phyloP scores from a whole-genome alignment of 2,329 filamentous ascomycete species.

The Penicillium occitanis region DNA sequence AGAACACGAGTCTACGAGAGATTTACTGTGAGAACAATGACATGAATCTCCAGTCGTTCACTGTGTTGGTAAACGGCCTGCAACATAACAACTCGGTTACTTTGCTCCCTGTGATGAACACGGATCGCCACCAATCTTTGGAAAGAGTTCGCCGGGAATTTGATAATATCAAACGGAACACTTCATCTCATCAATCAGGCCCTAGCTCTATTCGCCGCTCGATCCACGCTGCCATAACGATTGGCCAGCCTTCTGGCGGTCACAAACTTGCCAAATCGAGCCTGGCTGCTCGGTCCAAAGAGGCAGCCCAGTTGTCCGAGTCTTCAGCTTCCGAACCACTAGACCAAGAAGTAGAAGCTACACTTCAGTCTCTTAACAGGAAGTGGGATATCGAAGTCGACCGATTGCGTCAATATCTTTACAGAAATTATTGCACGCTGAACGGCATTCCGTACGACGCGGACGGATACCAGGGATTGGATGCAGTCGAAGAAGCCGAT shows the following conservation, averaged over 20 bases:
- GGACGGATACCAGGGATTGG: constrained; percentile 19
- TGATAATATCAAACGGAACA: constrained; percentile 51
- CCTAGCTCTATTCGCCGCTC: constrained; percentile 46
- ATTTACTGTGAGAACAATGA: constrained; percentile 71
- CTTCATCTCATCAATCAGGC: constrained; percentile 29
- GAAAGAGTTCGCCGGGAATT: constrained; percentile 59
- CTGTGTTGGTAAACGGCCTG: constrained; percentile 67
- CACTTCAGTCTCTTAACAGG: constrained; percentile 43
- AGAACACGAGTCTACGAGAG: constrained; percentile 62
- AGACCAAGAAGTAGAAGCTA: constrained; percentile 42
- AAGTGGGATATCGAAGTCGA: constrained; percentile 48
- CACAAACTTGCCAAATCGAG: constrained; percentile 36
- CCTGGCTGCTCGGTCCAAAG: constrained; percentile 20
- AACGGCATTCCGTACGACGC: constrained; percentile 32
- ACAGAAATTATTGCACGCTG: constrained; percentile 46
- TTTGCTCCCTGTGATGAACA: constrained; percentile 62
- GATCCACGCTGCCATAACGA: constrained; percentile 42
- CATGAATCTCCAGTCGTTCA: constrained; percentile 69
- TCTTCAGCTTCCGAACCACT: constrained; percentile 29
- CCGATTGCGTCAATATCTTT: constrained; percentile 46
- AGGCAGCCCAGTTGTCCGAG: constrained; percentile 18
- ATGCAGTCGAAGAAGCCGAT: constrained; percentile 22
- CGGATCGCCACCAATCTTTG: constrained; percentile 61
- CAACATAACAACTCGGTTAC: constrained; percentile 63
- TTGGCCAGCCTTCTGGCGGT: constrained; percentile 31